Evolutionary conservation across 495 filamentous ascomycete species (phyloP).

Genomic region (Podospora conica): DNA sequence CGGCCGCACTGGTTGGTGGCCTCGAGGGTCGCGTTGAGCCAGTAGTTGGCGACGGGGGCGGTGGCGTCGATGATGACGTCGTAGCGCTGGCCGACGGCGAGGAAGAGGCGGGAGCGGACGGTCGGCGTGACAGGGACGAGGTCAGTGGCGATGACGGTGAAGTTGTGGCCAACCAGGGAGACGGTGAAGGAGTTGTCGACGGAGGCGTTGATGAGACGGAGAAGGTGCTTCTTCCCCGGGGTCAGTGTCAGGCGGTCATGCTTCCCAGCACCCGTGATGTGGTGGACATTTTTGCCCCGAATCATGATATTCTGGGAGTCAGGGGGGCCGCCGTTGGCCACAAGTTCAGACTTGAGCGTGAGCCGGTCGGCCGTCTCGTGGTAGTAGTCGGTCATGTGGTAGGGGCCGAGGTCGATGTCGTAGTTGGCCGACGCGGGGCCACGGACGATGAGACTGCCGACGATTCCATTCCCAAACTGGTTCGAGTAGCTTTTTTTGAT

Average conservation of each 20-base stretch:
- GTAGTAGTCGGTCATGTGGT: conserved; percentile 47
- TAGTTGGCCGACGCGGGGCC: conserved; percentile 46
- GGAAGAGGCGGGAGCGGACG: conserved; percentile 34
- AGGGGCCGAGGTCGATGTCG: conserved; percentile 45
- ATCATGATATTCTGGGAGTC: conserved; percentile 28
- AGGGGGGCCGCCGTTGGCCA: conserved; percentile 21
- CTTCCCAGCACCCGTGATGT: conserved; percentile 24
- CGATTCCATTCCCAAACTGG: conserved; percentile 48
- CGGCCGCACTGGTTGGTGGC: conserved; percentile 21
- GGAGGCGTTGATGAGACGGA: conserved; percentile 53
- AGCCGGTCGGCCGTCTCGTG: conserved; percentile 28
- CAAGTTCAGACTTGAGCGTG: conserved; percentile 14
- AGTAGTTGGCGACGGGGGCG: conserved; percentile 49
- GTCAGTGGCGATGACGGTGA: conserved; percentile 50
- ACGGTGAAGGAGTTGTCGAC: conserved; percentile 47
- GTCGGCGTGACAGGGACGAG: conserved; percentile 47
- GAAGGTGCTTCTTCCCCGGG: conserved; percentile 41
- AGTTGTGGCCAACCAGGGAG: conserved; percentile 46
- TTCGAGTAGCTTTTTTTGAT: too few relatives aligned
- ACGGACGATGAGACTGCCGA: conserved; percentile 44
- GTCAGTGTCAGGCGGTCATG: conserved; percentile 33
- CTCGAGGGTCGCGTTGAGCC: conserved; percentile 42
- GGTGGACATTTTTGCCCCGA: conserved; percentile 38
- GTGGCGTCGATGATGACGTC: conserved; percentile 61
- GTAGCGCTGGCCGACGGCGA: conserved; percentile 66